Conservation (phyloP, 768 basidiomycete genomes). For the Kondoa malvinella region DNA sequence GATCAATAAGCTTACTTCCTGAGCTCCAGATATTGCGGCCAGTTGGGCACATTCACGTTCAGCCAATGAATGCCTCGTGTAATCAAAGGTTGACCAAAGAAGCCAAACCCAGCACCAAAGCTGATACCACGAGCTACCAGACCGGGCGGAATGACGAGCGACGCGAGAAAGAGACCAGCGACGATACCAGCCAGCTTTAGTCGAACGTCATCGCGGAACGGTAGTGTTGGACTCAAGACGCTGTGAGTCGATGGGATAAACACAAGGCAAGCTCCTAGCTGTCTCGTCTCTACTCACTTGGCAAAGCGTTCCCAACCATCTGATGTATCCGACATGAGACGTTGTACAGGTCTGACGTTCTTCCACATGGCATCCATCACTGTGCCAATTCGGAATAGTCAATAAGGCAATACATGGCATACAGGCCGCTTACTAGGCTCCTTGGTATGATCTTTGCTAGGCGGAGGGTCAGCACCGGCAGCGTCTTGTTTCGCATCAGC, state of each 20-base stretch:
- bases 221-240: constrained; percentile 34
- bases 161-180: constrained; percentile 28
- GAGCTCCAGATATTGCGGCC: constrained; percentile 33
- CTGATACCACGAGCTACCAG: constrained; percentile 30
- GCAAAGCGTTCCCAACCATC: constrained; percentile 37
- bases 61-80: constrained; percentile 29
- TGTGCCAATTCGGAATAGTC: no score
- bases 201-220: constrained; percentile 31
- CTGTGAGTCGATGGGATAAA: no score
- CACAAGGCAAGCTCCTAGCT: not conserved
- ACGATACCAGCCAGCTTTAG: constrained; percentile 31
- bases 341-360: constrained; percentile 33
- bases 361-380: constrained; percentile 28
- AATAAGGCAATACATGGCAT: not conserved
- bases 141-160: constrained; percentile 29
- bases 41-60: constrained; percentile 31
- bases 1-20: constrained; percentile 31
- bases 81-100: constrained; percentile 37
- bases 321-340: constrained; percentile 30
- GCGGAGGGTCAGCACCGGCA: constrained; percentile 22
- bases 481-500: constrained; percentile 30
- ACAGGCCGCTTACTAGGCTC: no score
- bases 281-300: constrained; percentile 25
- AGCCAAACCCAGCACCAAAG: constrained; percentile 31
- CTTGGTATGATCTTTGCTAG: constrained; percentile 28